Percentiles rank a stretch among this genome's conserved stretches.
phyloP scores from a whole-genome alignment of 2,329 filamentous ascomycete species.

The Incumbomyces delicatus region DNA sequence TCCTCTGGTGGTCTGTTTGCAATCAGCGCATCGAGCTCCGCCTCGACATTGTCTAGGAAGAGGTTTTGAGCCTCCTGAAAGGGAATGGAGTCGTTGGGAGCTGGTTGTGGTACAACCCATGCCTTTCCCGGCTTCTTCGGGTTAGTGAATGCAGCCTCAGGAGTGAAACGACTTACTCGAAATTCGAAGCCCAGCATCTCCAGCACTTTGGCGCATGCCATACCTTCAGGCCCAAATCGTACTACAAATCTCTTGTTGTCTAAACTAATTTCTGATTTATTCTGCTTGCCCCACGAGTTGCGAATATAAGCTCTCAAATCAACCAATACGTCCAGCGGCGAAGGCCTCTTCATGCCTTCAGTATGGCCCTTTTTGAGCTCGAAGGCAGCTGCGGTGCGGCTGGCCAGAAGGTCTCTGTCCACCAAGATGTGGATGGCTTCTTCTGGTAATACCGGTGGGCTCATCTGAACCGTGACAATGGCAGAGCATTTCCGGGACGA shows the following conservation, averaged over 20 bases:
- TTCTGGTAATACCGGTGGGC: slow-evolving; percentile 42
- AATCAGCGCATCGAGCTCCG: slow-evolving; percentile 48
- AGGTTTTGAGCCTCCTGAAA: slow-evolving; percentile 33
- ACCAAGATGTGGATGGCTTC: slow-evolving; percentile 44
- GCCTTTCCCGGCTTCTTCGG: slow-evolving; percentile 22
- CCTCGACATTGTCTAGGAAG: slow-evolving; percentile 50
- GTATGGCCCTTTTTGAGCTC: slow-evolving; percentile 13
- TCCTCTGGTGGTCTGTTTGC: slow-evolving; percentile 33
- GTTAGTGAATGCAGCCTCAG: slow-evolving; percentile 3
- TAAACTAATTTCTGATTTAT: slow-evolving; percentile 39
- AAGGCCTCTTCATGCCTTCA: slow-evolving; percentile 42
- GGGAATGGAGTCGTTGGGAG: slow-evolving; percentile 26
- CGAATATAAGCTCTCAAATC: slow-evolving; percentile 51
- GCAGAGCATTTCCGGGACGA: slow-evolving; percentile 49
- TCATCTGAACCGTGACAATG: slow-evolving; percentile 43
- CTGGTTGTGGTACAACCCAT: slow-evolving; percentile 35
- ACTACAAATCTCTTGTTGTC: slow-evolving; percentile 55
- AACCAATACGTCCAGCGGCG: slow-evolving; percentile 45
- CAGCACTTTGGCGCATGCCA: slow-evolving; percentile 46
- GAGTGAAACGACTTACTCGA: slow-evolving; percentile 28
- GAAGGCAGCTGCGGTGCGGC: slow-evolving; percentile 46
- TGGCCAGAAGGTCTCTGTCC: slow-evolving; percentile 42
- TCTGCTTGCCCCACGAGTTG: slow-evolving; percentile 44
- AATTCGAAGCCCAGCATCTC: slow-evolving; percentile 48
- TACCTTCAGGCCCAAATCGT: slow-evolving; percentile 49